phyloP scores from a whole-genome alignment of 2,329 filamentous ascomycete species.

The Fusarium graminum region DNA sequence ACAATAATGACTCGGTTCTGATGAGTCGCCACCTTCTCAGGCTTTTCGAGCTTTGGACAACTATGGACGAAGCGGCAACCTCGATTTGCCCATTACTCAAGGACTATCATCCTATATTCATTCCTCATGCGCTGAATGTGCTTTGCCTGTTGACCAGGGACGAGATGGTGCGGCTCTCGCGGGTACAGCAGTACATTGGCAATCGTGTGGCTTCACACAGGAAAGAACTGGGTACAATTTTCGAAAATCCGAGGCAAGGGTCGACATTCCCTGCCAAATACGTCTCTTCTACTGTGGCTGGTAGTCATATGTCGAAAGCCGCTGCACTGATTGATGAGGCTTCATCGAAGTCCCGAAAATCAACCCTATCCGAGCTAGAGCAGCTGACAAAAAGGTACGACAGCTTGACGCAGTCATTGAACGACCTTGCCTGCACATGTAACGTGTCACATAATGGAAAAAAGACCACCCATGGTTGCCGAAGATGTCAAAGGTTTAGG shows the following conservation, averaged over 20 bases:
- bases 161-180: slow-evolving; percentile 65
- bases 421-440: slow-evolving; percentile 32
- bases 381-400: slow-evolving; percentile 26
- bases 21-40: slow-evolving; percentile 58
- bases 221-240: slow-evolving; percentile 57
- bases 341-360: background rate
- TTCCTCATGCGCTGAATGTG: slow-evolving; percentile 63
- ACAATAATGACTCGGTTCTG: slow-evolving; percentile 52
- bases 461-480: slow-evolving; percentile 19
- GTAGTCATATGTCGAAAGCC: background rate
- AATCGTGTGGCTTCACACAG: slow-evolving; percentile 33
- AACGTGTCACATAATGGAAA: slow-evolving; percentile 1
- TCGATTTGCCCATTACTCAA: slow-evolving; percentile 60
- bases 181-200: slow-evolving; percentile 38
- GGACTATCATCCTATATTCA: slow-evolving; percentile 66
- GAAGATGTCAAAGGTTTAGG: slow-evolving; percentile 30
- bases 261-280: slow-evolving; percentile 9
- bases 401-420: slow-evolving; percentile 23
- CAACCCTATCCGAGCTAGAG: slow-evolving; percentile 17
- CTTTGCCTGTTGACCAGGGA: slow-evolving; percentile 62
- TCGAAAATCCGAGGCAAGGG: slow-evolving; percentile 55
- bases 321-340: slow-evolving; percentile 3
- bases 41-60: slow-evolving; percentile 69
- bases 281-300: slow-evolving; percentile 1
- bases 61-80: slow-evolving; percentile 65